Evolutionary conservation across 306 rosid species (phyloP).

Genomic region (Lathyrus sativus): DNA sequence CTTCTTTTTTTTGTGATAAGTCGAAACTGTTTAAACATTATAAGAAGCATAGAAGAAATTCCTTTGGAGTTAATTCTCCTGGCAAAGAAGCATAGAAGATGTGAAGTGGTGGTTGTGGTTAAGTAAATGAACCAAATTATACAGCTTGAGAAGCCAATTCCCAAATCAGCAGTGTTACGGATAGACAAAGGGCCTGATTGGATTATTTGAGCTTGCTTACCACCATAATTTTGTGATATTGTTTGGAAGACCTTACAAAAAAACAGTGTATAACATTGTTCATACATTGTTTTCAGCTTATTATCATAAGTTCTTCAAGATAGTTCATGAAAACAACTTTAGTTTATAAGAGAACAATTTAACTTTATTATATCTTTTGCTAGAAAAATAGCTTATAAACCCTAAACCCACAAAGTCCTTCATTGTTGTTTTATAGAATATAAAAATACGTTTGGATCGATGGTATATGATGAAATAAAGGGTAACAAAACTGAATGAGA

Average conservation of each 20-base stretch:
- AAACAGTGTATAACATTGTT: no score
- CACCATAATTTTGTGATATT: no score
- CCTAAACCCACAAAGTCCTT: not conserved
- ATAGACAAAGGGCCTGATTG: not conserved
- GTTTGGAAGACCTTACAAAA: no score
- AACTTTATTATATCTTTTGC: no score
- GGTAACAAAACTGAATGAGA: not conserved
- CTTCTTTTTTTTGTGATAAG: no score
- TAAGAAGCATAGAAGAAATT: not conserved
- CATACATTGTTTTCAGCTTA: no score
- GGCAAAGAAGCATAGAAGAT: not conserved
- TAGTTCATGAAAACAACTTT: no score
- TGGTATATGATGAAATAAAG: not conserved
- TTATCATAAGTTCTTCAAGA: no score
- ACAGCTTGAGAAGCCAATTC: slow-evolving; percentile 16
- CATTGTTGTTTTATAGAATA: not conserved
- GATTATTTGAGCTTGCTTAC: no score
- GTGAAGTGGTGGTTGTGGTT: not conserved
- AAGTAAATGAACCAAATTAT: not conserved
- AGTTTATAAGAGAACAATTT: no score
- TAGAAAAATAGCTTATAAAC: no score
- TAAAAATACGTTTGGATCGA: not conserved
- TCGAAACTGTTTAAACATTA: no score
- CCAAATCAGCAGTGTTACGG: slow-evolving; percentile 4
- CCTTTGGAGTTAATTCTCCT: not conserved